Evolutionary conservation across 2,329 filamentous ascomycete species (phyloP), one percentile per base, ranked within the genome.

Genomic region (Cytospora paraplurivora): DNA sequence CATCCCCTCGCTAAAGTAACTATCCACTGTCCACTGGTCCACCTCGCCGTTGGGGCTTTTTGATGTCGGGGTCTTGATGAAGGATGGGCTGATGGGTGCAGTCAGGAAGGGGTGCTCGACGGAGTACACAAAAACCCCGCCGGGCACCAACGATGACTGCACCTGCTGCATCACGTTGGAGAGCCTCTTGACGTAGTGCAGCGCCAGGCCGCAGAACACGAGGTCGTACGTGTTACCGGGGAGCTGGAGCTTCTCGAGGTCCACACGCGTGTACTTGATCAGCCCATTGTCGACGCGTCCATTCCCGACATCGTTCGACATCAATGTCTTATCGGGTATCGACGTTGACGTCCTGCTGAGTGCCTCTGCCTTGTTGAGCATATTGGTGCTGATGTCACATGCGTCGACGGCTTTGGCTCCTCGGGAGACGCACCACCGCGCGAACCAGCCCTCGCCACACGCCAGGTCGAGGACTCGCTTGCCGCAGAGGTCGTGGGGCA

Each of bases 91-190:
- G 7, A 68, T 71, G 50, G 78, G 78, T 7, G 78, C 76, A n/a
- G 78, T 80, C 64, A 73, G 76, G 56, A 82, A 75, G 0, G 80
- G 79, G 63, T 82, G 80, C 68, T 82, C 80, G 49, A 81, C 74
- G 0, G 78, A 78, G 67, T 81, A 82, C 10, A 81, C 76, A 32
- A 80, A 70, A 7, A 67, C 66, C 3, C 76, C 76, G 7, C 73
- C 73, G 4, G 74, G 72, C 53, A 70, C 71, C 34, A 80, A 69
- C 33, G 71, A 69, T 17, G 67, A 57, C 41, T 72, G 68, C 11
- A 79, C 70, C 63, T 75, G 67, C 3, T 56, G 56, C 21, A 78
- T 68, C 11, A 80, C 68, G 21, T 66, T 58, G 7, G 62, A 62
- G 7, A 79, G 67, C 63, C 75, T 70, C 41, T 68, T 68, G 13